These are phyloP conservation scores for Strobilomyces dryophilus DNA, from an alignment of 768 basidiomycete genomes.

Conservation along the genomic window DNA sequence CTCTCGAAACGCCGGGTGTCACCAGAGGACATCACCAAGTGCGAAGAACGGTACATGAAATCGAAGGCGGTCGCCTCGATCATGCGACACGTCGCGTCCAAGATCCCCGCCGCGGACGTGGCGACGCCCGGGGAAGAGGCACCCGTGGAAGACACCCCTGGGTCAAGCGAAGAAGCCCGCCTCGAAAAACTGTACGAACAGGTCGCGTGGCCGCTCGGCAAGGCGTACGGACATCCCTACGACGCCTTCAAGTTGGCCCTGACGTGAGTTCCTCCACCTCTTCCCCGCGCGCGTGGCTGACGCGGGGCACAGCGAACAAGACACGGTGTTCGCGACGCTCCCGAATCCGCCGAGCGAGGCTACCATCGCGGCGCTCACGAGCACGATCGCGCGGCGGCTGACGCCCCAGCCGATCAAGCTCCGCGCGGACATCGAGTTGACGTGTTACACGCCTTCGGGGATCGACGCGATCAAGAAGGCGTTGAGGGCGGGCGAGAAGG, in stretches of 20 bases:
- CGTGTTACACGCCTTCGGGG: slow-evolving; percentile 92
- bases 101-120: slow-evolving; percentile 51
- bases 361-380: slow-evolving; percentile 59
- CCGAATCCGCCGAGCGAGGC: slow-evolving; percentile 50
- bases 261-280: slow-evolving; percentile 53
- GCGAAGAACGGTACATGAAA: slow-evolving; percentile 98
- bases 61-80: slow-evolving; percentile 94
- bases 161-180: slow-evolving; percentile 67
- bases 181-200: slow-evolving; percentile 87
- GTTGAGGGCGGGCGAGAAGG: slow-evolving; percentile 80
- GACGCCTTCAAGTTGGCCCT: slow-evolving; percentile 98
- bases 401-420: slow-evolving; percentile 99
- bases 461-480: slow-evolving; percentile 97
- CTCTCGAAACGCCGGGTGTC: slow-evolving; percentile 97
- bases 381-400: slow-evolving; percentile 88
- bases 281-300: background rate
- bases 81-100: slow-evolving; percentile 85
- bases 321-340: slow-evolving; percentile 77
- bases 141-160: slow-evolving; percentile 21
- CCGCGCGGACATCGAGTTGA: slow-evolving; percentile 95
- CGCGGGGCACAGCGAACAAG: slow-evolving; percentile 49
- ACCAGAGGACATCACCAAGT: slow-evolving; percentile 97
- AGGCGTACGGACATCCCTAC: slow-evolving; percentile 91
- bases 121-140: slow-evolving; percentile 22
- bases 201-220: slow-evolving; percentile 89